Conservation (phyloP, 2,329 filamentous ascomycete species). For the Diplodia intermedia region DNA sequence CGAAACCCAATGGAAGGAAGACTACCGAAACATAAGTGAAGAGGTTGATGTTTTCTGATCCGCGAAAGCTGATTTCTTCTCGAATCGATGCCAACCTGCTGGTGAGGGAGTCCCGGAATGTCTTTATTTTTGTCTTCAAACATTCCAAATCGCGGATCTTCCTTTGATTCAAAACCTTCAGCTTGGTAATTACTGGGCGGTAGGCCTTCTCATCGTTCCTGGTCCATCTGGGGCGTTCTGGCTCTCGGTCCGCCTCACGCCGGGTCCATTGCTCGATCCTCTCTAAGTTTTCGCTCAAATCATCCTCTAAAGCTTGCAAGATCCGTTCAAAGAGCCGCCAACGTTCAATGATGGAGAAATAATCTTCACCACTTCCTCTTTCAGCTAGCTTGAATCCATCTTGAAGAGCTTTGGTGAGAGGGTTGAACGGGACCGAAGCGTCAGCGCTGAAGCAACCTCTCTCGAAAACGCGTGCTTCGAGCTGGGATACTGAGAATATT, state of each 20-base stretch:
- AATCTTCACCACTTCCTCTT: neutral
- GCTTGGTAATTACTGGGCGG: conserved; percentile 35
- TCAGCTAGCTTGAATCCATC: conserved; percentile 7
- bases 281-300: conserved; percentile 35
- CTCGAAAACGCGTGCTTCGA: neutral
- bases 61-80: conserved; percentile 35
- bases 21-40: conserved; percentile 49
- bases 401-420: conserved; percentile 23
- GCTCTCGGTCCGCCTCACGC: conserved; percentile 40
- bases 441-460: no score
- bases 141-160: conserved; percentile 2
- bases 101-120: conserved; percentile 34
- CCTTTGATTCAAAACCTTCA: conserved; percentile 27
- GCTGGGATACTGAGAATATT: fast-evolving
- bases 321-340: conserved; percentile 36
- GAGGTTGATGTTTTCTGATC: conserved; percentile 42
- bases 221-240: conserved; percentile 44
- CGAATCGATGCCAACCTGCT: conserved; percentile 36
- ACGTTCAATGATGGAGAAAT: conserved; percentile 12
- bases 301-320: conserved; percentile 37
- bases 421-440: neutral
- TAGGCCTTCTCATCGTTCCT: conserved; percentile 44
- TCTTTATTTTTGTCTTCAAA: conserved; percentile 31
- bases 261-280: conserved; percentile 39
- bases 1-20: conserved; percentile 46